Evolutionary conservation across 2,329 filamentous ascomycete species (phyloP).

Genomic region (Endoconidiophora polonica): DNA sequence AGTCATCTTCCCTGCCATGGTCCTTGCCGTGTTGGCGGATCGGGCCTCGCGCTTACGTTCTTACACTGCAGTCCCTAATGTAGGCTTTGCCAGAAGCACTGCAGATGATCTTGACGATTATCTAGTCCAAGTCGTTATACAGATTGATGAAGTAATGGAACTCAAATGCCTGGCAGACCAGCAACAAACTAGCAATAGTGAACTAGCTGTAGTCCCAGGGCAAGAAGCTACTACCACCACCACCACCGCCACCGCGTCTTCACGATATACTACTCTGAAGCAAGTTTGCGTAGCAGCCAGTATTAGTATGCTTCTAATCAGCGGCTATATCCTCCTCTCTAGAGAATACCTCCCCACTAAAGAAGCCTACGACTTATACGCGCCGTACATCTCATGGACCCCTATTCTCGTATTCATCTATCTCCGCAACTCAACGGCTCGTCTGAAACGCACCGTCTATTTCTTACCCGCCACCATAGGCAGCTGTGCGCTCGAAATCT

Average conservation of each 20-base stretch:
- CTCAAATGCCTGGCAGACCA: too few species aligned
- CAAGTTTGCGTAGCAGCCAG: too few species aligned
- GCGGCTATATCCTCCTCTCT: too few species aligned
- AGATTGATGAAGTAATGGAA: background rate
- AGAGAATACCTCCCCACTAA: too few species aligned
- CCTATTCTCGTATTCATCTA: conserved; percentile 12
- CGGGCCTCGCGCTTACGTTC: conserved; percentile 3
- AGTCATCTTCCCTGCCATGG: conserved; percentile 5
- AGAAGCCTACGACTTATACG: too few species aligned
- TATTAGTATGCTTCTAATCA: too few species aligned
- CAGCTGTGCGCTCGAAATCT: conserved; percentile 39
- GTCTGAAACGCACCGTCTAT: background rate
- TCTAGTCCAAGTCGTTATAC: conserved; percentile 6
- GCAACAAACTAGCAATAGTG: too few species aligned
- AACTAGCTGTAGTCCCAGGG: too few species aligned
- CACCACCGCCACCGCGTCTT: too few species aligned
- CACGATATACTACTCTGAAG: too few species aligned
- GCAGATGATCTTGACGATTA: conserved; percentile 9
- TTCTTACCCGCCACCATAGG: conserved; percentile 23
- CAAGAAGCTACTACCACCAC: too few species aligned
- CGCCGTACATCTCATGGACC: too few species aligned
- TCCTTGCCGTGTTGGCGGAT: background rate
- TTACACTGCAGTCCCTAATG: conserved; percentile 1
- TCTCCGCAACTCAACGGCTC: conserved; percentile 29
- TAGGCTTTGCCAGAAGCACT: background rate